phyloP scores from a whole-genome alignment of 2,329 filamentous ascomycete genomes.

The Claviceps purpurea region DNA sequence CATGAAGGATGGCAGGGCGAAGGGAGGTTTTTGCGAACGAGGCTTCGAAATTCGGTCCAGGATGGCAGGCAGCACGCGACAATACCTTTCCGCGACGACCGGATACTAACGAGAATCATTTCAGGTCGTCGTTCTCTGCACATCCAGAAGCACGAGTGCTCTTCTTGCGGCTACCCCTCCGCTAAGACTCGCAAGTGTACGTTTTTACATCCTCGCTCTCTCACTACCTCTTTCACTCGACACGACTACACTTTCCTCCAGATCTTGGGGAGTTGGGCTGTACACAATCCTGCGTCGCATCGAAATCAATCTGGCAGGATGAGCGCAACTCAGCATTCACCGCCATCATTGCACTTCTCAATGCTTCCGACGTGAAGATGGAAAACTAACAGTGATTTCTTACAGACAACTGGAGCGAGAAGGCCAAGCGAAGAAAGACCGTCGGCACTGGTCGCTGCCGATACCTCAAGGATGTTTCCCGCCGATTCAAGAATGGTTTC shows the following conservation, averaged over 20 bases:
- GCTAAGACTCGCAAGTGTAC: conserved; percentile 98
- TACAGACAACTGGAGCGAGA: conserved; percentile 98
- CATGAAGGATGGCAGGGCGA: too few relatives aligned
- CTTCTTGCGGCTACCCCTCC: conserved; percentile 88
- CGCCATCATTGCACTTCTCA: not conserved
- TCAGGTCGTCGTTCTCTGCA: conserved; percentile 90
- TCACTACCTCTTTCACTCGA: not conserved
- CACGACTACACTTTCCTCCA: not conserved
- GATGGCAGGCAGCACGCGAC: not conserved
- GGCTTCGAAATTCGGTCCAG: not conserved
- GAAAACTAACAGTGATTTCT: not conserved
- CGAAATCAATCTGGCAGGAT: not conserved
- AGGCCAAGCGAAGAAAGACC: conserved; percentile 99
- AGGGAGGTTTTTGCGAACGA: not conserved
- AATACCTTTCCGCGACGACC: not conserved
- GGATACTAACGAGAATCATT: conserved; percentile 4
- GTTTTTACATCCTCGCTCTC: conserved; percentile 26
- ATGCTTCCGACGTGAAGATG: not conserved
- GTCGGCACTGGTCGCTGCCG: conserved; percentile 93
- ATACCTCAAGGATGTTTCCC: conserved; percentile 82
- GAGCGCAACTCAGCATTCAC: too few relatives aligned
- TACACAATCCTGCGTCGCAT: not conserved
- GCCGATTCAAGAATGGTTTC: conserved; percentile 97
- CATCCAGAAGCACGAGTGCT: conserved; percentile 98
- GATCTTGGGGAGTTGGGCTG: not conserved